Percentiles rank a stretch among this genome's conserved stretches.
Evolutionary conservation across 179 eudicot species (phyloP).

Genomic region (Kewa caespitosa): DNA sequence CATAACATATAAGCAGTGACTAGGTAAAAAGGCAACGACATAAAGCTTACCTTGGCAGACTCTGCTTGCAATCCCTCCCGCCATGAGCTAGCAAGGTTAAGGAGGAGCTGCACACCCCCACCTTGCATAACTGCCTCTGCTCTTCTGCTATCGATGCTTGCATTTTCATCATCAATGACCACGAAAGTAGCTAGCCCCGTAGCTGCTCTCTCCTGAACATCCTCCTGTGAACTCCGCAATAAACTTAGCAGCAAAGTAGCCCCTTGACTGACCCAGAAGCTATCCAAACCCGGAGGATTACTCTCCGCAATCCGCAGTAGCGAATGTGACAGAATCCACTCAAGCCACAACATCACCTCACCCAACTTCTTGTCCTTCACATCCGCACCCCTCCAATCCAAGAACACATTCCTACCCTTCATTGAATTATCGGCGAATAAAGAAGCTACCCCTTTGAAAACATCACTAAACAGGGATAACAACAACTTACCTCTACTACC

Average conservation of each 20-base stretch:
- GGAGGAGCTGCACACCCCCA: slow-evolving; percentile 86
- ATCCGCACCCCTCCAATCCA: slow-evolving; percentile 65
- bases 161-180: slow-evolving; percentile 92
- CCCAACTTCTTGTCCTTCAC: slow-evolving; percentile 47
- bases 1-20: neutral
- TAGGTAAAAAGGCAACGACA: no score
- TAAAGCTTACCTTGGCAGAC: slow-evolving; percentile 75
- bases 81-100: slow-evolving; percentile 83
- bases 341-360: slow-evolving; percentile 82
- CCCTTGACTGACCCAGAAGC: slow-evolving; percentile 92
- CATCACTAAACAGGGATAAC: slow-evolving; percentile 55
- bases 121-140: slow-evolving; percentile 92
- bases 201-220: slow-evolving; percentile 96
- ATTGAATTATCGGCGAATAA: slow-evolving; percentile 61
- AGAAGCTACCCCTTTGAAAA: slow-evolving; percentile 55
- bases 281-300: slow-evolving; percentile 77
- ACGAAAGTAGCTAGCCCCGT: slow-evolving; percentile 95
- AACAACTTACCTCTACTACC: slow-evolving; percentile 58
- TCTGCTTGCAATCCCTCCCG: slow-evolving; percentile 93
- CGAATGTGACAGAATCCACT: slow-evolving; percentile 84
- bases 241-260: slow-evolving; percentile 73
- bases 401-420: slow-evolving; percentile 53
- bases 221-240: slow-evolving; percentile 89
- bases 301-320: slow-evolving; percentile 85
- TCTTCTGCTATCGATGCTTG: slow-evolving; percentile 75